phyloP scores from a whole-genome alignment of 2,329 filamentous ascomycete species.

The Canariomyces notabilis region DNA sequence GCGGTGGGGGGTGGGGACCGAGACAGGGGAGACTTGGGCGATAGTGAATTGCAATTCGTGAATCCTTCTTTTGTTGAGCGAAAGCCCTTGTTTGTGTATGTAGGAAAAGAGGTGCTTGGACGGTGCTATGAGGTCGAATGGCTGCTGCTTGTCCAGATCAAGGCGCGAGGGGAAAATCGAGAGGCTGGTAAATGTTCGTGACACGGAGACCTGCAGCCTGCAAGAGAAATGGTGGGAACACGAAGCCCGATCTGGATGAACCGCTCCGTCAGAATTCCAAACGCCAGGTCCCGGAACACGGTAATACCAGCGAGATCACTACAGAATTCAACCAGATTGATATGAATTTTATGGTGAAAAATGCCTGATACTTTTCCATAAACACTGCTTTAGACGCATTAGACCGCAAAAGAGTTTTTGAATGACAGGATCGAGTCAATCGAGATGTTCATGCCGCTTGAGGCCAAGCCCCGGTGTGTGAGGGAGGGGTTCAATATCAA shows the following conservation, averaged over 20 bases:
- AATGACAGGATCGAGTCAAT: neutral
- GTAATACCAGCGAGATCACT: neutral
- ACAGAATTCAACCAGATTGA: slow-evolving; percentile 1
- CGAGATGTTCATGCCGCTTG: neutral
- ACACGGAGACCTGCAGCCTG: slow-evolving; percentile 13
- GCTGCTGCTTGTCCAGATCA: slow-evolving; percentile 15
- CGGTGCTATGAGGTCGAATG: slow-evolving; percentile 18
- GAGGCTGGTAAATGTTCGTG: slow-evolving; percentile 23
- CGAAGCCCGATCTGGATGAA: neutral
- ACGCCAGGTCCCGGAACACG: too few species aligned
- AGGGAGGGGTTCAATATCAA: slow-evolving; percentile 2
- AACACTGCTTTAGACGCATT: neutral
- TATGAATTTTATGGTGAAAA: neutral
- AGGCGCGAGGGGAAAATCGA: slow-evolving; percentile 23
- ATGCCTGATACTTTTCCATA: neutral
- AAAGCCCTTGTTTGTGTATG: slow-evolving; percentile 13
- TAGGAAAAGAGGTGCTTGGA: slow-evolving; percentile 1
- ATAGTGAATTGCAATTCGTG: slow-evolving; percentile 15
- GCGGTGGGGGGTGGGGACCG: slow-evolving; percentile 5
- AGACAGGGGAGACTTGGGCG: slow-evolving; percentile 1
- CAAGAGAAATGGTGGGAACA: slow-evolving; percentile 15
- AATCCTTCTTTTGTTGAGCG: slow-evolving; percentile 7
- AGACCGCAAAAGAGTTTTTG: neutral
- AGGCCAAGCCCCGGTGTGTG: neutral
- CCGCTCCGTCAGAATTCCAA: too few species aligned